phyloP scores from a whole-genome alignment of 768 basidiomycete genomes.

The Podaxis rugospora region DNA sequence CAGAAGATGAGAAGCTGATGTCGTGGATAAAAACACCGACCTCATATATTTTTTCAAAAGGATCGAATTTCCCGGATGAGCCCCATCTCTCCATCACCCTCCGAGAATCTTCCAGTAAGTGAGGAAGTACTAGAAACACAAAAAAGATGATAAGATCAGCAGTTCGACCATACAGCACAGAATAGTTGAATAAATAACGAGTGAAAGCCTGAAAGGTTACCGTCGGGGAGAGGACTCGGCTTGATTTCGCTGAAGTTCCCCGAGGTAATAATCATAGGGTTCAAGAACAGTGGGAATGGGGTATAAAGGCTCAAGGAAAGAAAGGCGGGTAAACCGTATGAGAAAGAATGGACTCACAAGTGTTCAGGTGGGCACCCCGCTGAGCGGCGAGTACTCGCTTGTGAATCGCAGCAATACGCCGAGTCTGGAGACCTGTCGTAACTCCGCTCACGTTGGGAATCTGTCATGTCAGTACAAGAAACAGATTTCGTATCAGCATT shows the following conservation, averaged over 20 bases:
- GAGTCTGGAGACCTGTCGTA: slow-evolving; percentile 63
- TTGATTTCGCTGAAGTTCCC: slow-evolving; percentile 6
- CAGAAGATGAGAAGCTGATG: slow-evolving; percentile 1
- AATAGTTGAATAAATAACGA: not conserved
- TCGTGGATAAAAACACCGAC: slow-evolving; percentile 30
- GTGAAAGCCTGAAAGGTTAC: not conserved
- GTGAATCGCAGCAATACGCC: slow-evolving; percentile 61
- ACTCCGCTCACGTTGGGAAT: slow-evolving; percentile 75
- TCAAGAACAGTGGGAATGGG: not conserved
- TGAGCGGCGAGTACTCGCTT: slow-evolving; percentile 66
- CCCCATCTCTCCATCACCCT: slow-evolving; percentile 64
- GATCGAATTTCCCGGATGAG: slow-evolving; percentile 58
- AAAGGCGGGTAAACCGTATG: not conserved
- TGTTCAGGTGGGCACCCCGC: slow-evolving; percentile 53
- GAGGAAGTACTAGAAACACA: slow-evolving; percentile 51
- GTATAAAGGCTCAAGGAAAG: not conserved
- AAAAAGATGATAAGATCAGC: not conserved
- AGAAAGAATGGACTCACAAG: slow-evolving; percentile 32
- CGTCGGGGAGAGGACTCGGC: not conserved
- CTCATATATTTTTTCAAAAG: slow-evolving; percentile 67
- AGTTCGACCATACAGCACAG: not conserved
- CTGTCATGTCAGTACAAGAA: slow-evolving; percentile 30
- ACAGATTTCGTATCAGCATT: slow-evolving; percentile 11
- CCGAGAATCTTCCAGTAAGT: slow-evolving; percentile 61
- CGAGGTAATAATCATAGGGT: not conserved